Evolutionary conservation across 2,329 filamentous ascomycete species (phyloP).

Genomic region (Endothia cerciana): DNA sequence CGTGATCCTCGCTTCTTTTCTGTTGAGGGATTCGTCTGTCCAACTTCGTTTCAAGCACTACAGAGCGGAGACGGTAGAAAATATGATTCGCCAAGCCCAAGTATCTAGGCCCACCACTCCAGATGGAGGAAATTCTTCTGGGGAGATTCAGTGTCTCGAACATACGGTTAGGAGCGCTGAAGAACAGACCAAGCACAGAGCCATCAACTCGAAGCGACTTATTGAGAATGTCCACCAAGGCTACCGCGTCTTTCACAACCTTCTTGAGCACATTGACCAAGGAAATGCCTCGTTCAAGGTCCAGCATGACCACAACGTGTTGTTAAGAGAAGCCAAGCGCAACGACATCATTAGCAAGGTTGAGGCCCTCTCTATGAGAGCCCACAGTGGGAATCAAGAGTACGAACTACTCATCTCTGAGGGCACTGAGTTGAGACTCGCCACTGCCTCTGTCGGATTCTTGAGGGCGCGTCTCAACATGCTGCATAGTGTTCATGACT

Average conservation of each 20-base stretch:
- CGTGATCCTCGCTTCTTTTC: slow-evolving; percentile 12
- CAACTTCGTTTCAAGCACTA: slow-evolving; percentile 11
- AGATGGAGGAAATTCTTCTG: neutral
- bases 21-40: neutral
- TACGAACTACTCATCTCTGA: neutral
- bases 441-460: neutral
- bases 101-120: neutral
- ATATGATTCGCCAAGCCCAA: slow-evolving; percentile 21
- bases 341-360: neutral
- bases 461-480: neutral
- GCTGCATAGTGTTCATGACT: neutral
- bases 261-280: slow-evolving; percentile 19
- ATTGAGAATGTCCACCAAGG: slow-evolving; percentile 13
- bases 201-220: slow-evolving; percentile 11
- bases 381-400: neutral
- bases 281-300: slow-evolving; percentile 14
- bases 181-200: slow-evolving; percentile 1
- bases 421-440: neutral
- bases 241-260: slow-evolving; percentile 13
- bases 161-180: slow-evolving; percentile 11
- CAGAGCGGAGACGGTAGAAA: neutral
- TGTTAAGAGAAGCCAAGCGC: neutral
- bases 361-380: neutral
- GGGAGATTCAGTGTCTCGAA: slow-evolving; percentile 7
- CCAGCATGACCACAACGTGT: slow-evolving; percentile 16